Conservation (phyloP, 441 rosid genomes). For the Arabidopsis lyrata region DNA sequence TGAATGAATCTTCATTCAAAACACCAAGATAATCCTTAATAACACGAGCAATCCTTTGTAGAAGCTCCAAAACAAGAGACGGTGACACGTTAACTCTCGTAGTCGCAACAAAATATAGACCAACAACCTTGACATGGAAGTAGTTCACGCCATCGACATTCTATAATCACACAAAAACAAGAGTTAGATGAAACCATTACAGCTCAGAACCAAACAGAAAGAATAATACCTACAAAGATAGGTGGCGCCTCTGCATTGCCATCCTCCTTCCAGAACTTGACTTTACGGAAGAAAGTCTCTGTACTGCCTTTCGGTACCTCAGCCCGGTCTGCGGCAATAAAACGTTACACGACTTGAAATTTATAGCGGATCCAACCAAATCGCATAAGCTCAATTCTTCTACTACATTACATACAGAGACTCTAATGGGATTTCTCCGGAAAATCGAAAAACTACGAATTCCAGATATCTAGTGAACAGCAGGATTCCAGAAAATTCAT, state of each 20-base stretch:
- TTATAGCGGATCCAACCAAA: slow-evolving; percentile 21
- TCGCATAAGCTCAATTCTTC: slow-evolving; percentile 15
- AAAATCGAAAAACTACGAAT: not conserved
- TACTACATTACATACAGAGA: not conserved
- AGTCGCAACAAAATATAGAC: slow-evolving; percentile 88
- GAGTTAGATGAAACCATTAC: slow-evolving; percentile 15
- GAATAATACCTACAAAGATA: slow-evolving; percentile 93
- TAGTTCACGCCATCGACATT: slow-evolving; percentile 90
- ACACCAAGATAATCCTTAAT: slow-evolving; percentile 95
- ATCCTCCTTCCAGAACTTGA: slow-evolving; percentile 95
- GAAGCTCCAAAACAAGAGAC: slow-evolving; percentile 92
- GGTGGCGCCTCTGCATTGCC: slow-evolving; percentile 97
- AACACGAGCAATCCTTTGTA: slow-evolving; percentile 94
- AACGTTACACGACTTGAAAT: slow-evolving; percentile 5
- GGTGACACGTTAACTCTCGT: slow-evolving; percentile 90
- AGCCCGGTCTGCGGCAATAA: slow-evolving; percentile 60
- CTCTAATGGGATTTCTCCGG: not conserved
- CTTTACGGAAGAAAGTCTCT: slow-evolving; percentile 93
- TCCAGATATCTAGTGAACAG: slow-evolving; percentile 9
- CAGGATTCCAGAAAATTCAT: not conserved
- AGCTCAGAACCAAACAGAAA: slow-evolving; percentile 20
- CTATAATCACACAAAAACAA: slow-evolving; percentile 44
- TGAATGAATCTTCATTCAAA: slow-evolving; percentile 88
- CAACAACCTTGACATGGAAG: slow-evolving; percentile 81
- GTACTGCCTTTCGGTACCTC: slow-evolving; percentile 78